Evolutionary conservation across 1,139 yeast genomes (phyloP), one percentile per base, ranked within the genome.

Genomic region (Geotrichum aggregatum): DNA sequence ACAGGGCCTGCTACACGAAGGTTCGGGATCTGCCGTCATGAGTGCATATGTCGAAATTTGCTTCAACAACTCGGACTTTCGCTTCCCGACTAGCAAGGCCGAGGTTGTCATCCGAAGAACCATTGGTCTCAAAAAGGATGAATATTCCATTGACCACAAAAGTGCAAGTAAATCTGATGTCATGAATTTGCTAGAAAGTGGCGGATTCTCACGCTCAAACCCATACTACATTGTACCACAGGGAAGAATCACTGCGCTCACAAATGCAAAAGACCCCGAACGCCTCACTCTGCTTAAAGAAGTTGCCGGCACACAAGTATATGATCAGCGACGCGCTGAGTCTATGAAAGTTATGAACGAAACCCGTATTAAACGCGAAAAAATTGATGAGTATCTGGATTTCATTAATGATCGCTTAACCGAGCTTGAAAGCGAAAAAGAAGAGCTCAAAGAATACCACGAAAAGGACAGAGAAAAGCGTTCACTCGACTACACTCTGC

Each of bases 181-280:
- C 18, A 82, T 84, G 82, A 85, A 87, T 59, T 70, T 88, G 58
- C 74, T 94, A 41, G 98, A 92, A 66, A 83, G 88, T 63, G 96
- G 96, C 0, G 98, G 98, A 0, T 89, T 92, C 64, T 86, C 96
- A 1, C 77, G 87, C 55, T 83, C 91, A 2, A 91, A 89, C 59
- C 97, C 98, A 0, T 92, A 91, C 68, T 92, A 92, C 67, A 91
- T 92, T 61, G 98, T 92, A 2, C 98, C 98, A 0, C 99, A 92
- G 68, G 99, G 99, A 14, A 77, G 87, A 61, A 87, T 89, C 61
- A 71, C 78, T 1, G 77, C 85, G 1, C 74, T 92, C 56, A 92
- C 98, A 0, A 89, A 89, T 65, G 92, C 97, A 0, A 85, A 86
- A 61, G 96, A 89, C 66, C 66, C 78, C 2, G 97, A 91, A 64